Percentiles rank a stretch among this genome's conserved stretches.
phyloP scores from a whole-genome alignment of 805 yeast species.

The Pichia phayaonensis region DNA sequence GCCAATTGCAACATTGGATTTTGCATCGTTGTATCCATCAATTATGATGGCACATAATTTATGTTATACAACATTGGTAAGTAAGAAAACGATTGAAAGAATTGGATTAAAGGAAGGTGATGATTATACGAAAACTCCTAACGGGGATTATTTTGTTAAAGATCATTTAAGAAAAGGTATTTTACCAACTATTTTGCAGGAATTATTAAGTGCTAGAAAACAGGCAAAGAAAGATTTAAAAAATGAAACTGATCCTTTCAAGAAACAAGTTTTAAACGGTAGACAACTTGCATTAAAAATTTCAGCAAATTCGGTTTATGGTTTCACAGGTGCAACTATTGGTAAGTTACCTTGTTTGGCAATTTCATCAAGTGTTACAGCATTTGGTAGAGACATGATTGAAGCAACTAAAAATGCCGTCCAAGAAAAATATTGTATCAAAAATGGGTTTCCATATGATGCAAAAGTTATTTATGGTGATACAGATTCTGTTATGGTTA shows the following conservation, averaged over 20 bases:
- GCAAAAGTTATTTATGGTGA: conserved; percentile 95
- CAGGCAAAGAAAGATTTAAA: conserved; percentile 86
- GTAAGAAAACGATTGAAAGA: conserved; percentile 58
- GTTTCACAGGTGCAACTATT: conserved; percentile 97
- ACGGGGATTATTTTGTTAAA: conserved; percentile 85
- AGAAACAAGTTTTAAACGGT: conserved; percentile 89
- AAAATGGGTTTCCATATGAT: conserved; percentile 78
- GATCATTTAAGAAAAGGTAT: conserved; percentile 67
- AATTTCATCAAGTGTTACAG: conserved; percentile 90
- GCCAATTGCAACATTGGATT: conserved; percentile 96
- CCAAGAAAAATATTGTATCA: conserved; percentile 67
- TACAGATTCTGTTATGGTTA: conserved; percentile 98
- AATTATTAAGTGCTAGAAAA: conserved; percentile 84
- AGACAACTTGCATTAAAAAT: conserved; percentile 93
- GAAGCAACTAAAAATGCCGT: conserved; percentile 84
- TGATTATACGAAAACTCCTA: conserved; percentile 85
- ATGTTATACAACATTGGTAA: conserved; percentile 86
- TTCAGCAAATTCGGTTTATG: conserved; percentile 97
- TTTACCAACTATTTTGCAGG: conserved; percentile 85
- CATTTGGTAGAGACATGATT: conserved; percentile 96
- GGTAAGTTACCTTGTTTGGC: conserved; percentile 96
- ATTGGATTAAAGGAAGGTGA: conserved; percentile 55
- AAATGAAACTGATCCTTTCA: conserved; percentile 91
- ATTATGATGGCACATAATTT: conserved; percentile 99
- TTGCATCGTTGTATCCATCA: conserved; percentile 94